phyloP scores from a whole-genome alignment of 352 stramenopile genomes.

The Globisporangium middletonii region DNA sequence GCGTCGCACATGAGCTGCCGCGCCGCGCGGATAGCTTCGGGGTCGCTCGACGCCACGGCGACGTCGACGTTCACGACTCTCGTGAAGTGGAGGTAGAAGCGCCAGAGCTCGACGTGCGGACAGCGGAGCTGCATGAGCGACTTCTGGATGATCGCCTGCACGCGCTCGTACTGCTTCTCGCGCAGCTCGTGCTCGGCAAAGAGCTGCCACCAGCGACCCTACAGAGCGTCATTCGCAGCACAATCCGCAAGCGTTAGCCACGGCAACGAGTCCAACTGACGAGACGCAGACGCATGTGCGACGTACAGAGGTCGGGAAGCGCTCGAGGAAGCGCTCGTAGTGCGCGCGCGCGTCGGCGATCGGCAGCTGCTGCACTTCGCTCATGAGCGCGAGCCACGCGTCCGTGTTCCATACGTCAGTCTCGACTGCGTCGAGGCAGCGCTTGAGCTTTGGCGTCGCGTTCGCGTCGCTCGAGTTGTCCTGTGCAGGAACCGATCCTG shows the following conservation, averaged over 20 bases:
- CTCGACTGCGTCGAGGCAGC: constrained; percentile 40
- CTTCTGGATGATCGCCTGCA: constrained; percentile 86
- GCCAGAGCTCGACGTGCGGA: constrained; percentile 79
- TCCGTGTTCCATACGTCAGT: constrained; percentile 67
- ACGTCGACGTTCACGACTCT: constrained; percentile 81
- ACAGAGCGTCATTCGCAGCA: not conserved
- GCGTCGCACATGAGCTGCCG: constrained; percentile 80
- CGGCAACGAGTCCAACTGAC: not conserved
- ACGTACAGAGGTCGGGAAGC: constrained; percentile 61
- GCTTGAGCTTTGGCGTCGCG: constrained; percentile 59
- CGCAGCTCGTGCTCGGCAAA: constrained; percentile 82
- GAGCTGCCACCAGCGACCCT: constrained; percentile 83
- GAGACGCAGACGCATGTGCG: too few species aligned
- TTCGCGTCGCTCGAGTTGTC: constrained; percentile 9
- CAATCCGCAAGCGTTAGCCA: not conserved
- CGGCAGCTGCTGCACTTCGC: constrained; percentile 64
- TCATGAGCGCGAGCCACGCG: constrained; percentile 75
- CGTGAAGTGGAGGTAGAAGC: constrained; percentile 86
- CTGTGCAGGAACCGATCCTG: not conserved
- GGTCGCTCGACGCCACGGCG: constrained; percentile 53
- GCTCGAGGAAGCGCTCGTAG: constrained; percentile 71
- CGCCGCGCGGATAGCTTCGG: constrained; percentile 45
- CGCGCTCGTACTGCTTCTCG: constrained; percentile 81
- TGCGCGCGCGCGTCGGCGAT: constrained; percentile 59
- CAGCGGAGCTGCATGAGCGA: constrained; percentile 82